Evolutionary conservation across 257 asterid genomes (phyloP), one percentile per base, ranked within the genome.

Genomic region (Echites panduratus): DNA sequence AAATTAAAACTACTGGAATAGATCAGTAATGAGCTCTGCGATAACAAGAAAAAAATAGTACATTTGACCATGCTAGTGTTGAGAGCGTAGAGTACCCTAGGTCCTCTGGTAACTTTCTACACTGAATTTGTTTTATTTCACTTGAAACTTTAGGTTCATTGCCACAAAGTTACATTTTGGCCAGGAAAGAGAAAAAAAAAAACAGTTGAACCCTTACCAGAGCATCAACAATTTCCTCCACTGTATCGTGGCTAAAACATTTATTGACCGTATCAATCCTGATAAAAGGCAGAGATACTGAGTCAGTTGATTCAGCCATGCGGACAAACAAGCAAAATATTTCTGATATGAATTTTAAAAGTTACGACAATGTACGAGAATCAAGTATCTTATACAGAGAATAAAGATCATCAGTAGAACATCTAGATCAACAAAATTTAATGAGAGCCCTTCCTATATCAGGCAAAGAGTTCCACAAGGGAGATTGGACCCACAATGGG

Each of bases 211-310:
- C 44, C 74, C 97, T 83, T 82, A 95, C 99, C 96, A 95, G 80
- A 71, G 91, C 82, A 70, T 85, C 93, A 78, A 95, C 80, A 66
- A 95, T 92, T 84, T 90, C 99, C 83, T 92, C 99, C 22, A 95
- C 95, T 26, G 94, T 85, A 74, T 86, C 94, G 43, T 86, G 93
- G 87, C 97, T 75, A 89, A 95, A 95, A 79, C 97, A 95, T 87
- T 86, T 86, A 83, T 95, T 91, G 52, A 95, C 76, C 67, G 79
- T 79, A 74, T 63, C 75, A 70, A 91, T 88, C 96, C 99, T 94
- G 81, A 74, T 54, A 76, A 83, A 82, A 62, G 0, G 35, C n/a
- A 54, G n/a, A 49, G 38, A 72, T 26, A 64, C 70, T 64, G 62
- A 61, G 82, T 84, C 68, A 84, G 79, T 62, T 67, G 26, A 22